Evolutionary conservation across 164 flowering plant genomes (phyloP).

Genomic region (Chloranthus sessilifolius): DNA sequence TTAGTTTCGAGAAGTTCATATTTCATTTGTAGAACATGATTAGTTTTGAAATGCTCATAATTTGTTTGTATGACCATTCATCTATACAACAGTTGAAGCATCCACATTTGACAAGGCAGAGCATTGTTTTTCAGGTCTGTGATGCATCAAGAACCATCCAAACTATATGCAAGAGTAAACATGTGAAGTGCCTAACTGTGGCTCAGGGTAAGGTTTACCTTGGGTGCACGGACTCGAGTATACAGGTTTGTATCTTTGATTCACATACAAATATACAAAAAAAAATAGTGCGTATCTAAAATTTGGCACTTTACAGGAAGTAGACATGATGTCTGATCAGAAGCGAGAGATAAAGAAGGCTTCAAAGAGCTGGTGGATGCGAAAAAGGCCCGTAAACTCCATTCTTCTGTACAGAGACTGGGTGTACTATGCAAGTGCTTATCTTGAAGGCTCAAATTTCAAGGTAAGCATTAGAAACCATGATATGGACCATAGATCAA

Average conservation of each 20-base stretch:
- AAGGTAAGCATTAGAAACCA: constrained; percentile 33
- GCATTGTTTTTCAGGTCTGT: constrained; percentile 35
- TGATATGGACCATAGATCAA: not conserved
- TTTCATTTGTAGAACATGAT: too few relatives aligned
- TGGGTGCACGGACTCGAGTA: constrained; percentile 74
- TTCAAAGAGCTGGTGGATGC: constrained; percentile 52
- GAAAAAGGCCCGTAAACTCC: constrained; percentile 47
- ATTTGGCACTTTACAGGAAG: constrained; percentile 35
- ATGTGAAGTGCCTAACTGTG: constrained; percentile 41
- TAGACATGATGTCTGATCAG: constrained; percentile 31
- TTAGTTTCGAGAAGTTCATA: not conserved
- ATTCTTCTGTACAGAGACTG: constrained; percentile 48
- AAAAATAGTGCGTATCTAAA: constrained; percentile 6
- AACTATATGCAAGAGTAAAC: constrained; percentile 44
- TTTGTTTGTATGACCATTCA: too few relatives aligned
- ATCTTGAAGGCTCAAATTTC: constrained; percentile 46
- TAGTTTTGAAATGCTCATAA: too few relatives aligned
- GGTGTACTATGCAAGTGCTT: constrained; percentile 48
- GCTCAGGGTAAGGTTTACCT: constrained; percentile 47
- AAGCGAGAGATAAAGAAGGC: constrained; percentile 60
- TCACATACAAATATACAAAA: not conserved
- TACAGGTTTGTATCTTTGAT: constrained; percentile 50
- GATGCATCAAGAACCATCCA: constrained; percentile 45
- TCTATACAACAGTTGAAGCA: too few relatives aligned
- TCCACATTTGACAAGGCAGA: not conserved